Conservation (phyloP, 2,329 filamentous ascomycete species). For the Apiospora hydei region DNA sequence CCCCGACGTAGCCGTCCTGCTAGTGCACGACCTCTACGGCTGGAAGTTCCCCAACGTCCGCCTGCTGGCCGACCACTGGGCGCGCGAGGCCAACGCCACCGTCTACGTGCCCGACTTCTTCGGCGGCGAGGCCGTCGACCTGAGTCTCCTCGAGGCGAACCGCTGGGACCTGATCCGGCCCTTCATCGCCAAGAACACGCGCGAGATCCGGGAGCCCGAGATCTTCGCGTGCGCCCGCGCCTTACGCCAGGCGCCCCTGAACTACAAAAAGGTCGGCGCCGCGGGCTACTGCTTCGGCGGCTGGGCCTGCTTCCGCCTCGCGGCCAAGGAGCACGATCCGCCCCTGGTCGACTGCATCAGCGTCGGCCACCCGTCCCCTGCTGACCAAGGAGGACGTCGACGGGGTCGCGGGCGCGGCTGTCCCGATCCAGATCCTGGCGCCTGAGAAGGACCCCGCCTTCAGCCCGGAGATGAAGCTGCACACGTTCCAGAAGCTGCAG, state of each 20-base stretch:
- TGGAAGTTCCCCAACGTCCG: conserved; percentile 55
- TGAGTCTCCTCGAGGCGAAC: conserved; percentile 37
- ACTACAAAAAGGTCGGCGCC: conserved; percentile 47
- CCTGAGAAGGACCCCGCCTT: conserved; percentile 51
- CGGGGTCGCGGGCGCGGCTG: conserved; percentile 40
- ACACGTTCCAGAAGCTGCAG: conserved; percentile 48
- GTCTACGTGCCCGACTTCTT: conserved; percentile 53
- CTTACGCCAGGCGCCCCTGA: conserved; percentile 36
- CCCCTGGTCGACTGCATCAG: conserved; percentile 51
- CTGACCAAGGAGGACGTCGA: conserved; percentile 52
- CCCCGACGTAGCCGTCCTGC: conserved; percentile 44
- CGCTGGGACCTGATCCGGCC: conserved; percentile 47
- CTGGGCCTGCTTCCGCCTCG: conserved; percentile 54
- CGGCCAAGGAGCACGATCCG: conserved; percentile 39
- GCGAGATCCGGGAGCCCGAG: conserved; percentile 48
- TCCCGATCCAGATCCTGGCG: conserved; percentile 52
- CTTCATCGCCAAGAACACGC: conserved; percentile 46
- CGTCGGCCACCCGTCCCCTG: conserved; percentile 50
- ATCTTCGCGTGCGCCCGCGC: conserved; percentile 45
- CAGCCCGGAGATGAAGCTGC: conserved; percentile 53
- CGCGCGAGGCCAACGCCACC: conserved; percentile 51
- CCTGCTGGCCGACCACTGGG: conserved; percentile 56
- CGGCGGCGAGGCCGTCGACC: conserved; percentile 44
- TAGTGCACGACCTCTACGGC: conserved; percentile 50
- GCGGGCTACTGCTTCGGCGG: conserved; percentile 56